A percentile compares a stretch with the other conserved stretches of the same genome.
Conservation (phyloP, 805 yeast species). For the Hanseniaspora hatyaiensis region DNA sequence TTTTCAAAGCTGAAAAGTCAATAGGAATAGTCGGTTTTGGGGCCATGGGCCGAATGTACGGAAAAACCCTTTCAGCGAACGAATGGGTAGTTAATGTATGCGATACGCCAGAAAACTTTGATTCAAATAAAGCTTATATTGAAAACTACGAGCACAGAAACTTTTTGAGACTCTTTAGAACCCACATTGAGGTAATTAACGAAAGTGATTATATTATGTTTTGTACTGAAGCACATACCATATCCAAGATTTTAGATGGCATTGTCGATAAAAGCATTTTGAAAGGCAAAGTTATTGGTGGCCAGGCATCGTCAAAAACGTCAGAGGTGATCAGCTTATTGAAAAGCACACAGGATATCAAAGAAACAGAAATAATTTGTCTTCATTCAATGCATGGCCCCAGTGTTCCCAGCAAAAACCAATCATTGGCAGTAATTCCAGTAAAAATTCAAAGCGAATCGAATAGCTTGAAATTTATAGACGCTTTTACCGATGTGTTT, state of each 20-base stretch:
- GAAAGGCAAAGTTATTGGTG: constrained; percentile 69
- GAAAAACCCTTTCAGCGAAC: constrained; percentile 58
- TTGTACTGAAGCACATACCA: constrained; percentile 85
- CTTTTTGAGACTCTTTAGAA: background rate
- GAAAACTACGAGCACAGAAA: background rate
- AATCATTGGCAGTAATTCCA: constrained; percentile 72
- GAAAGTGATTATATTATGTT: constrained; percentile 72
- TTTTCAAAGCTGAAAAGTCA: too few species aligned
- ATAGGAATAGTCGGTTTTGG: constrained; percentile 94
- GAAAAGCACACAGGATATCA: constrained; percentile 52
- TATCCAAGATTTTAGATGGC: constrained; percentile 46
- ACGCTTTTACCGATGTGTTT: constrained; percentile 54
- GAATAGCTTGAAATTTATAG: constrained; percentile 49
- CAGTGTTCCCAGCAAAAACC: constrained; percentile 74
- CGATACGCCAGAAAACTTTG: constrained; percentile 60
- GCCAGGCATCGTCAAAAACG: constrained; percentile 89
- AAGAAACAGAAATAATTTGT: constrained; percentile 70
- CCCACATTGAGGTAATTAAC: background rate
- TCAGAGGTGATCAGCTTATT: constrained; percentile 71
- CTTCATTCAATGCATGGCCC: constrained; percentile 95
- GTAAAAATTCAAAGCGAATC: constrained; percentile 29
- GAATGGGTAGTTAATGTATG: constrained; percentile 89
- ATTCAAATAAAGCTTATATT: constrained; percentile 16
- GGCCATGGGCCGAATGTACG: constrained; percentile 90
- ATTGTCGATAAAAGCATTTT: background rate